Conservation (phyloP, 2,329 filamentous ascomycete species). For the Aspergillus sp. region DNA sequence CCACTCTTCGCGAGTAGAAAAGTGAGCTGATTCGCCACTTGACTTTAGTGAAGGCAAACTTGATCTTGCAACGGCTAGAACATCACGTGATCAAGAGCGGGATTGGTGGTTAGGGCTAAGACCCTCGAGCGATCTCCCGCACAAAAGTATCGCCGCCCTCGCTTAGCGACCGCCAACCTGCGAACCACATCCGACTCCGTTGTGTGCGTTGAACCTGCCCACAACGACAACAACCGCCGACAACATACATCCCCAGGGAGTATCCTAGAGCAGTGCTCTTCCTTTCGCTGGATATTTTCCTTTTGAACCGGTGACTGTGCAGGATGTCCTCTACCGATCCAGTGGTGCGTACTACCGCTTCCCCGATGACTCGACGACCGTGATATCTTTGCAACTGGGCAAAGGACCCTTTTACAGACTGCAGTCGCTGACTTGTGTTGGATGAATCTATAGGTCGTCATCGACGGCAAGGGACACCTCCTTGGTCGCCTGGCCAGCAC, state of each 20-base stretch:
- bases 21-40: not conserved
- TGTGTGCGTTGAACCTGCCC: constrained; percentile 44
- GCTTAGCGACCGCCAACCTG: constrained; percentile 39
- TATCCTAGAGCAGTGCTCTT: constrained; percentile 43
- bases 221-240: constrained; percentile 49
- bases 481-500: constrained; percentile 98
- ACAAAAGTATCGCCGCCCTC: constrained; percentile 38
- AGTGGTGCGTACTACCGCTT: constrained; percentile 54
- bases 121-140: constrained; percentile 35
- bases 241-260: constrained; percentile 44
- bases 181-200: constrained; percentile 41
- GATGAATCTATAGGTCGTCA: constrained; percentile 72
- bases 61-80: not conserved
- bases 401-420: not conserved
- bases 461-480: constrained; percentile 99
- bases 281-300: constrained; percentile 42
- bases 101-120: constrained; percentile 42
- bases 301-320: constrained; percentile 44
- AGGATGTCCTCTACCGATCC: constrained; percentile 68
- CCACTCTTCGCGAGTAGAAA: not conserved
- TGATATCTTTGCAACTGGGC: constrained; percentile 3
- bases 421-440: constrained; percentile 45
- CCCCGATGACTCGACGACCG: constrained; percentile 4
- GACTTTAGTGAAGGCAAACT: not conserved
- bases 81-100: constrained; percentile 27